Evolutionary conservation across 2,329 filamentous ascomycete genomes (phyloP).

Genomic region (Chalaropsis ovoidea): DNA sequence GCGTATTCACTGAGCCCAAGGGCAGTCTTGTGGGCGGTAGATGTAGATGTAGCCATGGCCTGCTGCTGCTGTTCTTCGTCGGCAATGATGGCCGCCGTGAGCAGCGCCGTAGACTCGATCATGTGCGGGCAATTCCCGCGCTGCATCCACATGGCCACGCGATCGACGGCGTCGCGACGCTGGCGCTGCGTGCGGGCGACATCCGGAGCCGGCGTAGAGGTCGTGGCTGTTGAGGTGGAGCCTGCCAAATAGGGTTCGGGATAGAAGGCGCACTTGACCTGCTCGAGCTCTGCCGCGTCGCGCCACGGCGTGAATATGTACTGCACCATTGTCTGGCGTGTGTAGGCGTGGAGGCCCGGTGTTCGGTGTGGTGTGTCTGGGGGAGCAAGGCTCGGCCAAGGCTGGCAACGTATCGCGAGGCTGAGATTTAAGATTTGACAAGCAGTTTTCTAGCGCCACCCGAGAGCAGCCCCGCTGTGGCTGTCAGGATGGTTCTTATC

Average conservation of each 20-base stretch:
- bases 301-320: conserved; percentile 69
- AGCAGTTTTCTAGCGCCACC: too few species aligned
- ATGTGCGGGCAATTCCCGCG: conserved; percentile 66
- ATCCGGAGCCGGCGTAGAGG: conserved; percentile 6
- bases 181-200: conserved; percentile 2
- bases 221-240: background rate
- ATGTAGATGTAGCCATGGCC: conserved; percentile 24
- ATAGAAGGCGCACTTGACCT: conserved; percentile 57
- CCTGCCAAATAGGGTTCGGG: background rate
- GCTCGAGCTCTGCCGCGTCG: conserved; percentile 52
- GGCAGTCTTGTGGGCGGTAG: conserved; percentile 23
- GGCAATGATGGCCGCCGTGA: conserved; percentile 58
- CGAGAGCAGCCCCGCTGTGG: too few species aligned
- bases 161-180: conserved; percentile 42
- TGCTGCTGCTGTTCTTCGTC: conserved; percentile 39
- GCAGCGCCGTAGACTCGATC: conserved; percentile 65
- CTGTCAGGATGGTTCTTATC: too few species aligned
- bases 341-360: too few species aligned
- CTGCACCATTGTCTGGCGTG: conserved; percentile 45
- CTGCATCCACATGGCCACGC: conserved; percentile 59
- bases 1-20: conserved; percentile 46
- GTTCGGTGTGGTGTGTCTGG: background rate
- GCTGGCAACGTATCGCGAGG: background rate
- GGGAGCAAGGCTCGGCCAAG: background rate
- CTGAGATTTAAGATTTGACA: background rate